phyloP scores from a whole-genome alignment of 495 filamentous ascomycete genomes.

The Tuber brumale region DNA sequence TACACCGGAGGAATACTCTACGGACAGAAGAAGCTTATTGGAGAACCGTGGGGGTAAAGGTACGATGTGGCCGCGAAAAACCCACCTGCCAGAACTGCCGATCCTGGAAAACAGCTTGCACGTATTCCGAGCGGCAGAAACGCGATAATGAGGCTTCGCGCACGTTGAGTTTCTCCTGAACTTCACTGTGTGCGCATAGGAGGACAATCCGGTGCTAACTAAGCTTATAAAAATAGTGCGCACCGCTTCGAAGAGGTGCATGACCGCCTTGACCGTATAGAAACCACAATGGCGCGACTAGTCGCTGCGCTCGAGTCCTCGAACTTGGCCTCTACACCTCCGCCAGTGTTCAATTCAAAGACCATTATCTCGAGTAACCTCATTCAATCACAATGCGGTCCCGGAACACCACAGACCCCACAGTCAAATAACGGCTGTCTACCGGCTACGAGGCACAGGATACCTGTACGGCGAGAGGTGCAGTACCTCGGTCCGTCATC shows the following conservation, averaged over 20 bases:
- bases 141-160: slow-evolving; percentile 40
- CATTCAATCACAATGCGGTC: background rate
- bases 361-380: background rate
- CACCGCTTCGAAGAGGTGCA: slow-evolving; percentile 41
- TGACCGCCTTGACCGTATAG: slow-evolving; percentile 38
- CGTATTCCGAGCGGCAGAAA: slow-evolving; percentile 38
- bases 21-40: background rate
- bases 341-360: background rate
- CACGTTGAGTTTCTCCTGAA: slow-evolving; percentile 18
- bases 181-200: background rate
- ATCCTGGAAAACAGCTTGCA: slow-evolving; percentile 35
- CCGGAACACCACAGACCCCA: background rate
- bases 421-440: background rate
- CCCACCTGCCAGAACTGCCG: slow-evolving; percentile 39
- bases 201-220: background rate
- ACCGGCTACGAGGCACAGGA: slow-evolving; percentile 2
- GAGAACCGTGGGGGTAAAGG: slow-evolving; percentile 14
- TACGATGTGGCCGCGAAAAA: slow-evolving; percentile 38
- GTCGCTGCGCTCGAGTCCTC: slow-evolving; percentile 28
- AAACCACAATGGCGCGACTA: slow-evolving; percentile 34
- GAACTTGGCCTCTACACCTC: background rate
- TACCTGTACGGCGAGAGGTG: slow-evolving; percentile 18
- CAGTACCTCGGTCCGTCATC: slow-evolving; percentile 37
- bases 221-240: slow-evolving; percentile 16
- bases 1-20: background rate